Percentiles rank a stretch among this genome's conserved stretches.
Conservation (phyloP, 305 asterid genomes). For the Vinca major region DNA sequence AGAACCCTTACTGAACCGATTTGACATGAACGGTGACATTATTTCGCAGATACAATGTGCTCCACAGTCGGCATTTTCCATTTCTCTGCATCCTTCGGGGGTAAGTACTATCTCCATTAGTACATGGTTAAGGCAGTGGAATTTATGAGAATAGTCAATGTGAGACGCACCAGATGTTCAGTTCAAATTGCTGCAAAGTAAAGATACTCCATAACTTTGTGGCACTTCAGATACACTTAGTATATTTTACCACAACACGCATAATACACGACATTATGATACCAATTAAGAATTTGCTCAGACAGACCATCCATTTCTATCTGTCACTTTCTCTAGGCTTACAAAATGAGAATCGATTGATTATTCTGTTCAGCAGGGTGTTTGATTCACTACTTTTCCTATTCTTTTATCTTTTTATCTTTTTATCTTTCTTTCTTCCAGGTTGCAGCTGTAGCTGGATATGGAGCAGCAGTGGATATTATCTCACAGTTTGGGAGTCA, state of each 20-base stretch:
- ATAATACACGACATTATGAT: background rate
- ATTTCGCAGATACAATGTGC: slow-evolving; percentile 83
- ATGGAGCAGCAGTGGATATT: slow-evolving; percentile 76
- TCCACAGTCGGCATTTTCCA: slow-evolving; percentile 67
- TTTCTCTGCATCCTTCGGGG: slow-evolving; percentile 75
- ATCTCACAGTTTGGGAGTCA: slow-evolving; percentile 89
- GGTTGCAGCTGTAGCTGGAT: slow-evolving; percentile 79
- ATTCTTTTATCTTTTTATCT: background rate
- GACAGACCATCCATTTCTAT: background rate
- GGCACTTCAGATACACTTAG: background rate
- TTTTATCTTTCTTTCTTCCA: slow-evolving; percentile 22
- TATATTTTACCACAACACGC: background rate
- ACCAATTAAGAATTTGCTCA: background rate
- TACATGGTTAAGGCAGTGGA: background rate
- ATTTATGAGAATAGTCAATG: background rate
- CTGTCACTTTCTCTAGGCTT: background rate
- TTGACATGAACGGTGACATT: slow-evolving; percentile 64
- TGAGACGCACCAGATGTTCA: background rate
- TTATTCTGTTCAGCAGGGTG: background rate
- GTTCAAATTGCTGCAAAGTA: background rate
- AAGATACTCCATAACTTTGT: background rate
- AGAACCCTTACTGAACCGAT: slow-evolving; percentile 60
- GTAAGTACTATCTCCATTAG: slow-evolving; percentile 30
- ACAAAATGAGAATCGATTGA: background rate
- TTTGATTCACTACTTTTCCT: background rate